phyloP scores from a whole-genome alignment of 768 basidiomycete species.

The Rhizopogon roseolus region DNA sequence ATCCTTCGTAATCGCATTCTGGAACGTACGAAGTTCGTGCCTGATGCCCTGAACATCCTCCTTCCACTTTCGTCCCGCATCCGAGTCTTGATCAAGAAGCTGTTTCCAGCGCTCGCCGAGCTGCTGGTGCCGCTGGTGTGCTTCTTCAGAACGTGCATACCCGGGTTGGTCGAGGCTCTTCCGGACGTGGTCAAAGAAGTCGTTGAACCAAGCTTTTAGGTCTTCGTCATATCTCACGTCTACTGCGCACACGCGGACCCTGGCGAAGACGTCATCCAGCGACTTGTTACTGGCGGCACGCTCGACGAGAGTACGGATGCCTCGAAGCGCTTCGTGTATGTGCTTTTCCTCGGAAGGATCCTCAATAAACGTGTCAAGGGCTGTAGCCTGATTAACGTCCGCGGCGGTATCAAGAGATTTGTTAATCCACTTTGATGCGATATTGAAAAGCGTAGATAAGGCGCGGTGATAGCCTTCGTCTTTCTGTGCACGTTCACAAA shows the following conservation, averaged over 20 bases:
- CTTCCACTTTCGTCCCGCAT: constrained; percentile 46
- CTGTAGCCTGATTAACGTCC: constrained; percentile 35
- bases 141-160: constrained; percentile 49
- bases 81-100: constrained; percentile 40
- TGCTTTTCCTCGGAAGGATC: constrained; percentile 65
- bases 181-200: constrained; percentile 43
- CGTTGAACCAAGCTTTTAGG: constrained; percentile 50
- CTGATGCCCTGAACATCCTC: constrained; percentile 41
- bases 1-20: constrained; percentile 42
- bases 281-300: constrained; percentile 47
- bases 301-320: constrained; percentile 37
- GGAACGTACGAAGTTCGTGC: constrained; percentile 39
- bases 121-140: constrained; percentile 32
- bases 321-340: constrained; percentile 44
- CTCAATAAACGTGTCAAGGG: constrained; percentile 51
- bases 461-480: constrained; percentile 56
- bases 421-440: constrained; percentile 54
- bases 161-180: constrained; percentile 44
- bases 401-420: constrained; percentile 45
- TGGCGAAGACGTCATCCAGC: constrained; percentile 43
- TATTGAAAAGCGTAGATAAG: constrained; percentile 51
- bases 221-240: constrained; percentile 50
- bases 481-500: constrained; percentile 59
- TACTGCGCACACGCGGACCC: constrained; percentile 37
- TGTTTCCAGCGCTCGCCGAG: constrained; percentile 47